Evolutionary conservation across 345 rosid genomes (phyloP).

Genomic region (Adansonia digitata): DNA sequence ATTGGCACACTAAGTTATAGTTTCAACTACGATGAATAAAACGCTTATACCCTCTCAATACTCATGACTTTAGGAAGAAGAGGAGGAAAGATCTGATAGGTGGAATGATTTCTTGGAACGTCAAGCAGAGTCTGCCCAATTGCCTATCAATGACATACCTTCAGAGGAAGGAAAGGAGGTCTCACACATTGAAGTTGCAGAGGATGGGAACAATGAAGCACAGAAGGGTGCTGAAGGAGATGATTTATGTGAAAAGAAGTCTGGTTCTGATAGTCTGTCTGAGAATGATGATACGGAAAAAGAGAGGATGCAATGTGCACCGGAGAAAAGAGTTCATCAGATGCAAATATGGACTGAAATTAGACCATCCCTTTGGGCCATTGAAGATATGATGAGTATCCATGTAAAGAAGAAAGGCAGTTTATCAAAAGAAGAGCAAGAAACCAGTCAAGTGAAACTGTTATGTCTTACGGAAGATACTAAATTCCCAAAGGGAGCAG

Average conservation of each 20-base stretch:
- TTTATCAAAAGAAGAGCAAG: slow-evolving; percentile 44
- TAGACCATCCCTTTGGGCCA: slow-evolving; percentile 69
- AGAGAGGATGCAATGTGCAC: slow-evolving; percentile 28
- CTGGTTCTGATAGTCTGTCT: slow-evolving; percentile 31
- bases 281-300: slow-evolving; percentile 32
- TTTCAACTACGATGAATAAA: background rate
- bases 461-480: slow-evolving; percentile 46
- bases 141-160: slow-evolving; percentile 35
- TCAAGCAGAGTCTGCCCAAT: slow-evolving; percentile 48
- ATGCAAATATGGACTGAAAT: slow-evolving; percentile 76
- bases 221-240: slow-evolving; percentile 40
- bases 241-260: slow-evolving; percentile 24
- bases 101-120: slow-evolving; percentile 81
- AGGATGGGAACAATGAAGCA: slow-evolving; percentile 28
- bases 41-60: background rate
- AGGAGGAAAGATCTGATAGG: slow-evolving; percentile 97
- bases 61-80: slow-evolving; percentile 74
- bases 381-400: slow-evolving; percentile 80
- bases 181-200: slow-evolving; percentile 30
- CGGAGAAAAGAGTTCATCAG: slow-evolving; percentile 41
- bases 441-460: slow-evolving; percentile 38
- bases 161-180: slow-evolving; percentile 29
- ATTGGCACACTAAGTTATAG: slow-evolving; percentile 5
- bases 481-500: slow-evolving; percentile 55
- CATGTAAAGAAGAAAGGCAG: slow-evolving; percentile 63